phyloP scores from a whole-genome alignment of 176 grass and related monocot genomes.

The Zoysia pacifica region DNA sequence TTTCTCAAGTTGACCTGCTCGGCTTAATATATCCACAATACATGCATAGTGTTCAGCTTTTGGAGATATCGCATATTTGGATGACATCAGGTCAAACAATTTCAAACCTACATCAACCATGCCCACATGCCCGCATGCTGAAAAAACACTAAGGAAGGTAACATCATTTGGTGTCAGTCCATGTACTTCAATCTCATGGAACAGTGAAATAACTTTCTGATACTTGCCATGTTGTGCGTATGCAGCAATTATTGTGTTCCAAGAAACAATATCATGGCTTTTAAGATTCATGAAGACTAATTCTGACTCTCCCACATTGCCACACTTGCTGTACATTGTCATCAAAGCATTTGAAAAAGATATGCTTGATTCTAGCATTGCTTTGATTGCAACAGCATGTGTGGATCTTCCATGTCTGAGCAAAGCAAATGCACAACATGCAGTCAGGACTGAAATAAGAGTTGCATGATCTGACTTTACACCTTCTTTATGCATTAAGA shows the following conservation, averaged over 20 bases:
- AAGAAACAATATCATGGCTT: slow-evolving; percentile 62
- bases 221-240: slow-evolving; percentile 81
- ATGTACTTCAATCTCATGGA: slow-evolving; percentile 64
- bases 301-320: slow-evolving; percentile 66
- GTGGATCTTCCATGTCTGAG: slow-evolving; percentile 71
- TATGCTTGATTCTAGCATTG: slow-evolving; percentile 58
- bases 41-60: slow-evolving; percentile 79
- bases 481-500: slow-evolving; percentile 59
- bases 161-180: slow-evolving; percentile 59
- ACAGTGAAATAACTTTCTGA: slow-evolving; percentile 66
- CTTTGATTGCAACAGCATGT: slow-evolving; percentile 75
- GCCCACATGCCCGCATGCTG: slow-evolving; percentile 70
- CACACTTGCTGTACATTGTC: slow-evolving; percentile 90
- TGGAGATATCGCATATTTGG: slow-evolving; percentile 55
- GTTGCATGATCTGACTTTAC: slow-evolving; percentile 78
- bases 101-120: slow-evolving; percentile 75
- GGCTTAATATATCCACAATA: slow-evolving; percentile 79
- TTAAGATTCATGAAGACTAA: slow-evolving; percentile 56
- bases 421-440: slow-evolving; percentile 74
- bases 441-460: slow-evolving; percentile 65
- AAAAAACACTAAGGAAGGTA: slow-evolving; percentile 80
- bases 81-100: slow-evolving; percentile 73
- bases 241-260: slow-evolving; percentile 82
- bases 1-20: slow-evolving; percentile 73
- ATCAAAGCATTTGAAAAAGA: slow-evolving; percentile 83